Base-by-base conservation (phyloP, 2,329 filamentous ascomycete species). In the Biscogniauxia marginata region DNA sequence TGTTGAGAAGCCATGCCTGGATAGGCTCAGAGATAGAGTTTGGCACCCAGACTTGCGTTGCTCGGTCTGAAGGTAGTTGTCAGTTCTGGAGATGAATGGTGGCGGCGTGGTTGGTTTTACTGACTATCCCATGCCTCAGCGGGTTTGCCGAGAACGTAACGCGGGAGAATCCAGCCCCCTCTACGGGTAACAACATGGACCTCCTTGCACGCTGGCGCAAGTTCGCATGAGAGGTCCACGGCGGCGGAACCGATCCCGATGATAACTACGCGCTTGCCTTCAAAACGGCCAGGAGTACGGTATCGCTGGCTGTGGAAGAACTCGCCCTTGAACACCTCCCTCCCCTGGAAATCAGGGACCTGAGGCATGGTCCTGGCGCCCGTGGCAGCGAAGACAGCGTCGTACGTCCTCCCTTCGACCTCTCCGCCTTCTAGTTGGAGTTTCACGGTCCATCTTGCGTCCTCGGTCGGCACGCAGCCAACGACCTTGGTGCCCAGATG, bases 261-360 rank as follows among this genome's bases (percentile, higher is more conserved):
- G 23, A 75, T 59, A 7, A 68, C 72, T 4, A 75, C 69, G 45
- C 63, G 69, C 59, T 75, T 74, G 20, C 72, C 71, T 46, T 70
- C 69, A 53, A 72, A 74, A 0, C 58, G 63, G 5, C 60, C 65
- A 1, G 72, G 70, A 16, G 63, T 65, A 49, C 73, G 68, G 58
- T 75, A 76, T 24, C 62, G 62, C 56, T 74, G 70, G 50, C 73
- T 75, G 53, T 76, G 74, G 43, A 75, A 46, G 44, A 75, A 64
- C 50, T 70, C 60, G 4, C 71, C 71, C 53, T 67, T 55, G 59
- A 74, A 76, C 11, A 16, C 43, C 7, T 73, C 70, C 16, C 63
- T 57, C 19, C 67, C 71, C 49, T 66, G 54, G 50, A 73, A 70
- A 4, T 66, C 64, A 1, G 71, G 73, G 6, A 69, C 55, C 23